Evolutionary conservation across 2,329 filamentous ascomycete species (phyloP).

Genomic region (Penicillium sp.): DNA sequence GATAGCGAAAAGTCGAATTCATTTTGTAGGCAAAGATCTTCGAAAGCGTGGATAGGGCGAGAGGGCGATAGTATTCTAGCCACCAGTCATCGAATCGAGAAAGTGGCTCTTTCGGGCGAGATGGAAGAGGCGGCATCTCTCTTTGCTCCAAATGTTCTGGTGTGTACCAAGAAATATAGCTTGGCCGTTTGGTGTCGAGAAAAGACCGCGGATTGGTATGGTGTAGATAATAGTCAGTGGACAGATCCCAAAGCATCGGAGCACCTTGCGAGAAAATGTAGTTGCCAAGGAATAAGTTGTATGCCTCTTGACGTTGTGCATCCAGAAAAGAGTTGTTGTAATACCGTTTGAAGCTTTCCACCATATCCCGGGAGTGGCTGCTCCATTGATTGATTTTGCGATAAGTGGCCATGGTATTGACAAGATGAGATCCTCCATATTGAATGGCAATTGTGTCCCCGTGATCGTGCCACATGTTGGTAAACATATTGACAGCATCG

Average conservation of each 20-base stretch:
- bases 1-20: conserved; percentile 80
- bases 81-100: conserved; percentile 84
- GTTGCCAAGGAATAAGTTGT: conserved; percentile 94
- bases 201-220: conserved; percentile 75
- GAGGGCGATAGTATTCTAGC: conserved; percentile 91
- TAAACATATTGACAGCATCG: conserved; percentile 92
- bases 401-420: conserved; percentile 99
- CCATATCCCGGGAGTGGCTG: conserved; percentile 95
- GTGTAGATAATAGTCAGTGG: conserved; percentile 93
- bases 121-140: conserved; percentile 47
- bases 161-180: conserved; percentile 88
- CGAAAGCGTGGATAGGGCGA: conserved; percentile 77
- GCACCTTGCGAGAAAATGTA: conserved; percentile 83
- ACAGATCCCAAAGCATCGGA: conserved; percentile 94
- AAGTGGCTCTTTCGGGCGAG: conserved; percentile 28
- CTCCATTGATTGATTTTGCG: conserved; percentile 99
- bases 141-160: conserved; percentile 63
- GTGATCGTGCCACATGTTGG: conserved; percentile 97
- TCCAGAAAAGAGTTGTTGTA: conserved; percentile 99
- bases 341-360: conserved; percentile 97
- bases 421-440: conserved; percentile 92
- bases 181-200: conserved; percentile 55
- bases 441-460: conserved; percentile 97
- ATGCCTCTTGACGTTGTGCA: conserved; percentile 94
- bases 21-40: conserved; percentile 93